Evolutionary conservation across 1,284 basidiomycete species (phyloP).

Genomic region (Marasmius sp.): DNA sequence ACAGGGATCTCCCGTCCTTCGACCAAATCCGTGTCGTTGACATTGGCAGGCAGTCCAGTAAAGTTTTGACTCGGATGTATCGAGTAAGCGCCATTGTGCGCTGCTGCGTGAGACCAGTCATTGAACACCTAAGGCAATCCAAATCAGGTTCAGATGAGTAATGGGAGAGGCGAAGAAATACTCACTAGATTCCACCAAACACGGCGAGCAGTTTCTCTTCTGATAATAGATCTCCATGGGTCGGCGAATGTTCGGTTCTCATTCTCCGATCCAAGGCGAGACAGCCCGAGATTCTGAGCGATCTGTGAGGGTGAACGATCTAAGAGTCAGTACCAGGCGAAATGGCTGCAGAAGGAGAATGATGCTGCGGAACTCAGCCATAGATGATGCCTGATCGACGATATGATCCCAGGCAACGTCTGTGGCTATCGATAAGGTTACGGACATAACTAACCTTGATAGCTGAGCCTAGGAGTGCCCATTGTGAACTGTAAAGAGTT

Average conservation of each 20-base stretch:
- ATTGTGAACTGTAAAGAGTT: conserved; percentile 16
- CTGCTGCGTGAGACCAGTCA: conserved; percentile 26
- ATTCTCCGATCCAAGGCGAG: conserved; percentile 21
- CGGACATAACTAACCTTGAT: conserved; percentile 17
- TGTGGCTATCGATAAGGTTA: background rate
- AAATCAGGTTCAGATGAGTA: background rate
- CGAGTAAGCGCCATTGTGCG: conserved; percentile 22
- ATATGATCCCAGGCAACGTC: too few species aligned
- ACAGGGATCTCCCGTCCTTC: conserved; percentile 15
- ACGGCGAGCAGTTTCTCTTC: conserved; percentile 21
- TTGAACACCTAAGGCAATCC: conserved; percentile 18
- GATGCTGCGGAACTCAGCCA: background rate
- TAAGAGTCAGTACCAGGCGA: background rate
- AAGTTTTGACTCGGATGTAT: conserved; percentile 24
- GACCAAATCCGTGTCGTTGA: conserved; percentile 21
- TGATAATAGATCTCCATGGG: conserved; percentile 20
- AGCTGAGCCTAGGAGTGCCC: conserved; percentile 21
- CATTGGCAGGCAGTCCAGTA: conserved; percentile 22
- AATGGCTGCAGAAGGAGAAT: background rate
- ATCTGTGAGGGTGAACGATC: conserved; percentile 13
- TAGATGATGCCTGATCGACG: too few species aligned
- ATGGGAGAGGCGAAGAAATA: background rate
- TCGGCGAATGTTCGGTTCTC: conserved; percentile 17
- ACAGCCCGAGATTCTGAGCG: conserved; percentile 24
- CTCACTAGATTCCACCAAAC: conserved; percentile 24